Conservation (phyloP, 768 basidiomycete species). For the Podaxis pistillaris region DNA sequence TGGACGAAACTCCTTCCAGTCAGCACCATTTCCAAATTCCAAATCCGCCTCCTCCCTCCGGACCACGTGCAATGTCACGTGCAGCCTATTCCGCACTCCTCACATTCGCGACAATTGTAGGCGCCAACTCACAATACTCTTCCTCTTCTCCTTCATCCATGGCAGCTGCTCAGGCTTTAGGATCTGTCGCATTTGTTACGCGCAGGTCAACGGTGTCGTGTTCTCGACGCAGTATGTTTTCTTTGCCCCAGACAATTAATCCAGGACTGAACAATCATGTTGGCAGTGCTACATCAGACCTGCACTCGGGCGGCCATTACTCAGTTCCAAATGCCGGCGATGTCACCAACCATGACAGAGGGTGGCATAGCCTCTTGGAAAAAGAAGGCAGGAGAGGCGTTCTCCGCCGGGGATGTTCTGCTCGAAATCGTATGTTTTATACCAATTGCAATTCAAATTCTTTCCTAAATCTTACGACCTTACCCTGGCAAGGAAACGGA, state of each 20-base stretch:
- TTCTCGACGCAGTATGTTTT: constrained; percentile 17
- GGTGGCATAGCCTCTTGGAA: constrained; percentile 93
- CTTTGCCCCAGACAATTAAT: not conserved
- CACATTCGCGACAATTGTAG: not conserved
- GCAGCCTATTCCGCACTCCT: not conserved
- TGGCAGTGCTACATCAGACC: constrained; percentile 20
- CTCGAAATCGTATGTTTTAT: constrained; percentile 77
- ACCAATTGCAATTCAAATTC: constrained; percentile 2
- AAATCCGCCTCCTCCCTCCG: not conserved
- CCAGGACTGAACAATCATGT: not conserved
- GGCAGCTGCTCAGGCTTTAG: constrained; percentile 18
- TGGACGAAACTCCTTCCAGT: not conserved
- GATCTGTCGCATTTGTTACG: not conserved
- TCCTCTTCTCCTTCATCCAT: constrained; percentile 16
- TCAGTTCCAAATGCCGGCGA: constrained; percentile 74
- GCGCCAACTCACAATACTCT: not conserved
- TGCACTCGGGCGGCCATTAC: constrained; percentile 16
- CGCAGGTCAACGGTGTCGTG: not conserved
- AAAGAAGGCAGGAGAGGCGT: constrained; percentile 79
- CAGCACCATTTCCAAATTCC: not conserved
- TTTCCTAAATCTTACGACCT: constrained; percentile 5
- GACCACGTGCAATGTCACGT: constrained; percentile 6
- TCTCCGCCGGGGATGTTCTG: constrained; percentile 78
- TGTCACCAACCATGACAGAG: constrained; percentile 97
- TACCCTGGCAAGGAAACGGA: constrained; percentile 71